Conservation (phyloP, 306 rosid genomes). For the Rosa lucieae region DNA sequence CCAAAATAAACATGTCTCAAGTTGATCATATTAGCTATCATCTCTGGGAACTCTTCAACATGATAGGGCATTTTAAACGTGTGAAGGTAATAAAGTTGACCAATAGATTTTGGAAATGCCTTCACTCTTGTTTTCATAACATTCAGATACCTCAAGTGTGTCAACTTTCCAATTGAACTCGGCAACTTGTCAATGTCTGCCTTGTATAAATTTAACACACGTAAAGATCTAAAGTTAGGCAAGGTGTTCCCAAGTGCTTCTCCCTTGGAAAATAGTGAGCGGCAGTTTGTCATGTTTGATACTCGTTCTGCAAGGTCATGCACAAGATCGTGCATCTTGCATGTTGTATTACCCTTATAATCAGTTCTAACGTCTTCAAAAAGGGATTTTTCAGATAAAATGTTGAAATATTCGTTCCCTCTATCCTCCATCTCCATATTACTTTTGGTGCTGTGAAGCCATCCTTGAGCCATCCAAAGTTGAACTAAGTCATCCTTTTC, state of each 20-base stretch:
- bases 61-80: background rate
- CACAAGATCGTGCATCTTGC: constrained; percentile 23
- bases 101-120: constrained; percentile 3
- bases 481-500: constrained; percentile 9
- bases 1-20: background rate
- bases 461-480: constrained; percentile 27
- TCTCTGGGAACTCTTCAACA: background rate
- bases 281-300: background rate
- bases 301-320: constrained; percentile 16
- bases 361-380: constrained; percentile 2
- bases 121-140: background rate
- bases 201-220: constrained; percentile 6
- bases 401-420: constrained; percentile 17
- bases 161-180: constrained; percentile 7
- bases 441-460: background rate
- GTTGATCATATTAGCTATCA: background rate
- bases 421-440: constrained; percentile 4
- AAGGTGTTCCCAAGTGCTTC: background rate
- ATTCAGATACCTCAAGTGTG: constrained; percentile 18
- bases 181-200: background rate
- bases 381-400: constrained; percentile 8
- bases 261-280: background rate
- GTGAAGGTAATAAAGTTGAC: background rate
- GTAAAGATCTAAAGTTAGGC: background rate
- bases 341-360: background rate